Conservation (phyloP, 2,329 filamentous ascomycete genomes). For the Aspergillus neotritici region DNA sequence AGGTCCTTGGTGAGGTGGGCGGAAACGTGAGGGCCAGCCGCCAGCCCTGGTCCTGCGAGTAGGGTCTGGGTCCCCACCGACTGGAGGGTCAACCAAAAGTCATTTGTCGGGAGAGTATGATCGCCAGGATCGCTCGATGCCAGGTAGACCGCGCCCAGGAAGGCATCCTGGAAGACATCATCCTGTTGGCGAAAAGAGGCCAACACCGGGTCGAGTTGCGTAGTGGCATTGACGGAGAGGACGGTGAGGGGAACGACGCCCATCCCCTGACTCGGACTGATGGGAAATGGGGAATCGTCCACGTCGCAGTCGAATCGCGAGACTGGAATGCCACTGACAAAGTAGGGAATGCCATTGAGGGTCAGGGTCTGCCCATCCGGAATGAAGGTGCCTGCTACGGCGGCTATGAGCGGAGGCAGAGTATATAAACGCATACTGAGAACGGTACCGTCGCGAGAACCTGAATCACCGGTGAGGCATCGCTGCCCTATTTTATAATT, state of each 20-base stretch:
- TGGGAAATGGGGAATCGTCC: background rate
- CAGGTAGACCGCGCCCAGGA: slow-evolving; percentile 6
- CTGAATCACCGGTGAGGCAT: no score
- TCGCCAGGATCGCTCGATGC: slow-evolving; percentile 1
- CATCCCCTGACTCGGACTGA: background rate
- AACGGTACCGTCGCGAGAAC: no score
- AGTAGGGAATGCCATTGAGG: slow-evolving; percentile 29
- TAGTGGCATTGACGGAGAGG: slow-evolving; percentile 9
- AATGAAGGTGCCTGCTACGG: no score
- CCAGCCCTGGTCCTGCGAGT: background rate
- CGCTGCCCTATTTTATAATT: no score
- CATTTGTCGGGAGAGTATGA: background rate
- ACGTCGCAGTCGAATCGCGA: slow-evolving; percentile 6
- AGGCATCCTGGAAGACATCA: slow-evolving; percentile 15
- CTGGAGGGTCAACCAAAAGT: background rate
- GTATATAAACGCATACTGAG: no score
- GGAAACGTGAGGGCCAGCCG: background rate
- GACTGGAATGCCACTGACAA: slow-evolving; percentile 17
- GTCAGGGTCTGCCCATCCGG: background rate
- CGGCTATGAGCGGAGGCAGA: no score
- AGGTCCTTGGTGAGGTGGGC: slow-evolving; percentile 18
- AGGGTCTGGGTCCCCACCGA: slow-evolving; percentile 2
- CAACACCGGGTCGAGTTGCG: slow-evolving; percentile 2
- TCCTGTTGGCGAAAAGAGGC: slow-evolving; percentile 10
- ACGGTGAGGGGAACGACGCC: slow-evolving; percentile 15